These are phyloP conservation scores for Erigeron canadensis DNA, from an alignment of 129 eudicot species.

Conservation along the genomic window DNA sequence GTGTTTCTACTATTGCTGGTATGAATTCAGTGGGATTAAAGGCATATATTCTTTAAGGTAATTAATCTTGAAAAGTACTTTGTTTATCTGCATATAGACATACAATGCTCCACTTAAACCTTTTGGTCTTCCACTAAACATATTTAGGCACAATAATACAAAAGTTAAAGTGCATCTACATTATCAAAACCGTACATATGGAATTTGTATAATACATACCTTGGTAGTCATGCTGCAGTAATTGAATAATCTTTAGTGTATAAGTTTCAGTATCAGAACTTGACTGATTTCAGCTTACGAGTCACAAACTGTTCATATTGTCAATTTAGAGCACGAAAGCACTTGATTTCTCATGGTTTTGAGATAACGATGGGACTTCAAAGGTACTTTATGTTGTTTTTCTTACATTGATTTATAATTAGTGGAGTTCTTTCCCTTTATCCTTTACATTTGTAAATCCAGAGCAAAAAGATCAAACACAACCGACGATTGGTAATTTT, in stretches of 20 bases:
- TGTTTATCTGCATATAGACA: constrained; percentile 31
- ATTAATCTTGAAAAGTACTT: constrained; percentile 24
- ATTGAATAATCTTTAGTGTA: constrained; percentile 24
- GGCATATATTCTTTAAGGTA: constrained; percentile 34
- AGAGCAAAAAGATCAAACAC: constrained; percentile 27
- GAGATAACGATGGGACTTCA: constrained; percentile 32
- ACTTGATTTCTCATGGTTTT: constrained; percentile 24
- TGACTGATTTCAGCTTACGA: constrained; percentile 10
- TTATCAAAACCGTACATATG: neutral
- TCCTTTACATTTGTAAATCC: constrained; percentile 8
- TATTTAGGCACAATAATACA: constrained; percentile 25
- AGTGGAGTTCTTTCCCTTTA: constrained; percentile 29
- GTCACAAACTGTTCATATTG: constrained; percentile 3
- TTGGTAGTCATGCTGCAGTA: constrained; percentile 25
- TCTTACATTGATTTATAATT: constrained; percentile 20
- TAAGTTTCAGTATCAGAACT: constrained; percentile 16
- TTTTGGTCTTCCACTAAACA: constrained; percentile 40
- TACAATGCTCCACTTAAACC: constrained; percentile 41
- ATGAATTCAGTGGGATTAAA: constrained; percentile 19
- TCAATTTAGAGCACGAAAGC: neutral
- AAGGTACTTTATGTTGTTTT: constrained; percentile 34
- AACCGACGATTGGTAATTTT: constrained; percentile 2
- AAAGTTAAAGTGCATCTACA: constrained; percentile 15
- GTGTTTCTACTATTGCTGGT: constrained; percentile 28
- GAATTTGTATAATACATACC: constrained; percentile 14